These are phyloP conservation scores for Pichia scutulata DNA, from an alignment of 805 yeast genomes.

Conservation along the genomic window DNA sequence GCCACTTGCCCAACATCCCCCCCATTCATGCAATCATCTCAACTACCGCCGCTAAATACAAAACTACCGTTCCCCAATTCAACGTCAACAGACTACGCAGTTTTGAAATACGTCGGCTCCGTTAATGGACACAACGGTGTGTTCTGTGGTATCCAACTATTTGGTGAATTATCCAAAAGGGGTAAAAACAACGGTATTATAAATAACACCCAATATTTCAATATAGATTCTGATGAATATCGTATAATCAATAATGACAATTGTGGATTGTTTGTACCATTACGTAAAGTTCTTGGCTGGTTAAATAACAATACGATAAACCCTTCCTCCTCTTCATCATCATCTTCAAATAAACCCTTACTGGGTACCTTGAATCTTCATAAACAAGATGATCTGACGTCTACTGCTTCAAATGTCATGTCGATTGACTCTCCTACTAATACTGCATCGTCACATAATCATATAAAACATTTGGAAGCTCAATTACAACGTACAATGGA, in stretches of 20 bases:
- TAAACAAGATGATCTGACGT: neutral
- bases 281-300: slow-evolving; percentile 30
- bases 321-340: neutral
- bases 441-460: slow-evolving; percentile 10
- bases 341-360: too few species aligned
- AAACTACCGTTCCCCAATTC: slow-evolving; percentile 8
- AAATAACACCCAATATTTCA: slow-evolving; percentile 63
- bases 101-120: slow-evolving; percentile 61
- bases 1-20: too few species aligned
- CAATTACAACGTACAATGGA: slow-evolving; percentile 37
- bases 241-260: slow-evolving; percentile 34
- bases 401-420: neutral
- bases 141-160: slow-evolving; percentile 82
- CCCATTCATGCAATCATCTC: neutral
- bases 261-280: slow-evolving; percentile 70
- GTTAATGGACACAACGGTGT: slow-evolving; percentile 66
- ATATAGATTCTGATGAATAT: slow-evolving; percentile 44
- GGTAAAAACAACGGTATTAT: slow-evolving; percentile 89
- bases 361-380: too few species aligned
- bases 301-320: neutral
- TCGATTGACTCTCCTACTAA: neutral
- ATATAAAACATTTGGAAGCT: slow-evolving; percentile 16
- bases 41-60: slow-evolving; percentile 7
- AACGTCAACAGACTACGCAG: slow-evolving; percentile 40
- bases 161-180: slow-evolving; percentile 50